Base-by-base conservation (phyloP, 2,329 filamentous ascomycete species). In the Fusarium musae region DNA sequence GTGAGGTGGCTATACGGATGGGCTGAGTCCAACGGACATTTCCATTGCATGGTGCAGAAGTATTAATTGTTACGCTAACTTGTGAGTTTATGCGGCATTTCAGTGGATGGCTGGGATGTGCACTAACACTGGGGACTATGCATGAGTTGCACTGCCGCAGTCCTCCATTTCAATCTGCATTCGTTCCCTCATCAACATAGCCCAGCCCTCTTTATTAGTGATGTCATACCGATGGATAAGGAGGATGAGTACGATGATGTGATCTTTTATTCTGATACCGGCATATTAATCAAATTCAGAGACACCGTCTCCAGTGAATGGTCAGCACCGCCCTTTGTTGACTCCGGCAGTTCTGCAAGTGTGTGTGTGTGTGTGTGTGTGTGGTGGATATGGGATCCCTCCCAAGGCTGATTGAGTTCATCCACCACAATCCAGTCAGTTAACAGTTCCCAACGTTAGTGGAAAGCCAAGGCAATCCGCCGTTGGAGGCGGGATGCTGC, bases 371-470 rank as follows among this genome's bases (percentile, higher is more conserved):
- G 46, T 32, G 15, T 49, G 47, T 62, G 46, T 62, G 63, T 40
- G 17, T 39, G 19, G 37, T 50, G 46, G 46, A 57, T 72, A 47
- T 65, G n/a, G 56, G 68, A 69, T 72, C 63, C 69, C 69, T 70
- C 63, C 59, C 70, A 74, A 74, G 70, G 70, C 66, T 73, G 70
- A 74, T 64, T 47, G 43, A 56, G 65, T 73, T 49, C 54, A 74
- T 53, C 53, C 58, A 69, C 53, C 53, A 61, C 43, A 71, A 19
- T 46, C 23, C 34, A 34, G 43, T 46, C 39, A 39, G 52, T 43
- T 39, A 66, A 50, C 44, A 62, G 46, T 66, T 49, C 46, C 28
- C 26, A 47, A 30, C 44, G 44, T 47, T 36, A 64, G 65, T 49
- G 59, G 59, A 34, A 53, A 64, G 66, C 47, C 68, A 44, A 69